Base-by-base conservation (phyloP, 2,329 filamentous ascomycete species). In the Aspergillus chevalieri region DNA sequence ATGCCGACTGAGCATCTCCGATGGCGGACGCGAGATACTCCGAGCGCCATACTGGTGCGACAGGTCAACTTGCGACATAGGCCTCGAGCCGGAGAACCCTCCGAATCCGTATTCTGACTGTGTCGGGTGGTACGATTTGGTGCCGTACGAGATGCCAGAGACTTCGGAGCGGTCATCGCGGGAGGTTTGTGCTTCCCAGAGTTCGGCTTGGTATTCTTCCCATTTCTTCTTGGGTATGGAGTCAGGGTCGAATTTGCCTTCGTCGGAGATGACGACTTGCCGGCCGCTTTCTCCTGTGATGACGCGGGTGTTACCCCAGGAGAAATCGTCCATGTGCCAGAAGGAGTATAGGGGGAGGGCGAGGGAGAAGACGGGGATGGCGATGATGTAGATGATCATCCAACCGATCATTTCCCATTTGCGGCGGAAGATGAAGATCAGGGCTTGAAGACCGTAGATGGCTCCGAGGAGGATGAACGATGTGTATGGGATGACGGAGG, bases 361-460 rank as follows among this genome's bases (percentile, higher is more conserved):
- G 55, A 95, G 89, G 41, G 88, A 85, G 78, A 95, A 98, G 56
- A 98, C 82, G 0, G 92, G 92, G 53, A 95, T 87, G 48, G 93
- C 92, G 26, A 93, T 55, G 52, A 98, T 81, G 71, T 98, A 98
- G 55, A 98, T 83, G 59, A 98, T 78, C 90, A 98, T 96, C 93
- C 93, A 98, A 33, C 92, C 93, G 59, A 98, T 86, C 92, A 97
- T 97, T 69, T 98, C 92, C 93, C 93, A 98, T 75, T 96, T 96
- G 63, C 92, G 87, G 51, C 89, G 87, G 49, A 96, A 65, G 62
- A 97, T 95, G 76, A 98, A 98, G 69, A 98, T 96, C 65, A 97
- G 85, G 41, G 88, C 92, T 65, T 98, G 93, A 12, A 98, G 75
- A 82, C 93, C 93, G 68, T 97, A 98, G 61, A 98, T 93, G n/a